Evolutionary conservation across 305 asterid species (phyloP).

Genomic region (Ajuga reptans): DNA sequence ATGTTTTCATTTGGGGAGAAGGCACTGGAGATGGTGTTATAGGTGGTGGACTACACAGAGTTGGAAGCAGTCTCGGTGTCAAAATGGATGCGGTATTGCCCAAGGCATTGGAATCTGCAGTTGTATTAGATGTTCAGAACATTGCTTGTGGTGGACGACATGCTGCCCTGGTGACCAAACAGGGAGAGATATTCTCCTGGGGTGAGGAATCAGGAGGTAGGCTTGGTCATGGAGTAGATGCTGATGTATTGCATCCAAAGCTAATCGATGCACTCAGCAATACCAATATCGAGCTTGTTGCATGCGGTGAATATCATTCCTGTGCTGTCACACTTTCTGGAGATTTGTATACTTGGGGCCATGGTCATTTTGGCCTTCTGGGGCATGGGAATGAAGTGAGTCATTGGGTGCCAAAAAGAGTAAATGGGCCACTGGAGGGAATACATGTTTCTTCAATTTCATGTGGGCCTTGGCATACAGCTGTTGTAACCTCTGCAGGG

Average conservation of each 20-base stretch:
- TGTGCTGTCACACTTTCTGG: slow-evolving; percentile 89
- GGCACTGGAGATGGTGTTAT: slow-evolving; percentile 58
- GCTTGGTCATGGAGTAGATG: slow-evolving; percentile 78
- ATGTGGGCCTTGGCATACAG: slow-evolving; percentile 97
- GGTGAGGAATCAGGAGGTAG: slow-evolving; percentile 68
- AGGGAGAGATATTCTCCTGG: slow-evolving; percentile 71
- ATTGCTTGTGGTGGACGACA: slow-evolving; percentile 70
- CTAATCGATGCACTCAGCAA: slow-evolving; percentile 68
- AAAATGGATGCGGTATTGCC: slow-evolving; percentile 62
- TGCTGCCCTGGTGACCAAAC: slow-evolving; percentile 62
- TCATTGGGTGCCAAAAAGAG: slow-evolving; percentile 88
- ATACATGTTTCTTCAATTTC: slow-evolving; percentile 80
- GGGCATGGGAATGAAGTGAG: slow-evolving; percentile 93
- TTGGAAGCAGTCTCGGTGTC: slow-evolving; percentile 35
- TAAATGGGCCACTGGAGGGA: slow-evolving; percentile 79
- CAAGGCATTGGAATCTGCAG: slow-evolving; percentile 69
- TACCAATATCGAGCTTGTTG: slow-evolving; percentile 77
- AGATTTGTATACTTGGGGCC: slow-evolving; percentile 90
- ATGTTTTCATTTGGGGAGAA: slow-evolving; percentile 80
- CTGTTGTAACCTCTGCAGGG: slow-evolving; percentile 92
- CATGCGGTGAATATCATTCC: slow-evolving; percentile 89
- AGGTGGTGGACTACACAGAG: slow-evolving; percentile 56
- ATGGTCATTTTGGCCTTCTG: slow-evolving; percentile 81
- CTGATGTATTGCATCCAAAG: slow-evolving; percentile 79
- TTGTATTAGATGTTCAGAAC: slow-evolving; percentile 63